phyloP scores from a whole-genome alignment of 2,329 filamentous ascomycete genomes.

The Knufia fluminis region DNA sequence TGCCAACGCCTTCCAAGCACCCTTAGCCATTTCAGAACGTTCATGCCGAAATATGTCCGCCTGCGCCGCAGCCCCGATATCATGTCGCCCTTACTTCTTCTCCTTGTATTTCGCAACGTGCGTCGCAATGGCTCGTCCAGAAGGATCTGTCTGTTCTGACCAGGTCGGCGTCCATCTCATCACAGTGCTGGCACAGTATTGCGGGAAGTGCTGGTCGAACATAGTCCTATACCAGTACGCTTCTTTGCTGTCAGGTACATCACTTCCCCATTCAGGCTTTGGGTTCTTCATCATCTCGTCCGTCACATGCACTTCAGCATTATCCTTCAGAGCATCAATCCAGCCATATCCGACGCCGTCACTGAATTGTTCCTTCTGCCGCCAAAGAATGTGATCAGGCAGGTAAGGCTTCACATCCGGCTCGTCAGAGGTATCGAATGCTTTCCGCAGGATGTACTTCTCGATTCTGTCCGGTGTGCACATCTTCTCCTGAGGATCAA shows the following conservation, averaged over 20 bases:
- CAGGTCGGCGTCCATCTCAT: conserved; percentile 96
- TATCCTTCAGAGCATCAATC: conserved; percentile 96
- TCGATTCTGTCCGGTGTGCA: conserved; percentile 83
- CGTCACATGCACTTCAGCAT: conserved; percentile 76
- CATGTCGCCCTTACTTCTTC: conserved; percentile 7
- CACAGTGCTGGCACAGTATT: conserved; percentile 81
- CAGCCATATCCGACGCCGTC: conserved; percentile 98
- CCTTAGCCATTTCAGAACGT: neutral
- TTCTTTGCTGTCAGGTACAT: conserved; percentile 94
- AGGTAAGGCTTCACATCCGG: conserved; percentile 74
- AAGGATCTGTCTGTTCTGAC: conserved; percentile 93
- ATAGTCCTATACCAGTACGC: conserved; percentile 98
- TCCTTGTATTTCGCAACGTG: conserved; percentile 63
- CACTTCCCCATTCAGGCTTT: conserved; percentile 87
- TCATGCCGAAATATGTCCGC: neutral
- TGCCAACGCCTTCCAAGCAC: neutral
- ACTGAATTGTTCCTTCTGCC: conserved; percentile 99
- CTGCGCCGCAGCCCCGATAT: neutral
- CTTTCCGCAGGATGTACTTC: conserved; percentile 97
- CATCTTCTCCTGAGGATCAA: conserved; percentile 92
- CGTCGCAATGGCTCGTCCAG: conserved; percentile 71
- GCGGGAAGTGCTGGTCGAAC: conserved; percentile 98
- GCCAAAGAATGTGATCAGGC: conserved; percentile 91
- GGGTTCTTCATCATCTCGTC: conserved; percentile 99
- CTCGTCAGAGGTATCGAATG: conserved; percentile 87